Base-by-base conservation (phyloP, 2,329 filamentous ascomycete genomes). In the Epichloe aotearoae region DNA sequence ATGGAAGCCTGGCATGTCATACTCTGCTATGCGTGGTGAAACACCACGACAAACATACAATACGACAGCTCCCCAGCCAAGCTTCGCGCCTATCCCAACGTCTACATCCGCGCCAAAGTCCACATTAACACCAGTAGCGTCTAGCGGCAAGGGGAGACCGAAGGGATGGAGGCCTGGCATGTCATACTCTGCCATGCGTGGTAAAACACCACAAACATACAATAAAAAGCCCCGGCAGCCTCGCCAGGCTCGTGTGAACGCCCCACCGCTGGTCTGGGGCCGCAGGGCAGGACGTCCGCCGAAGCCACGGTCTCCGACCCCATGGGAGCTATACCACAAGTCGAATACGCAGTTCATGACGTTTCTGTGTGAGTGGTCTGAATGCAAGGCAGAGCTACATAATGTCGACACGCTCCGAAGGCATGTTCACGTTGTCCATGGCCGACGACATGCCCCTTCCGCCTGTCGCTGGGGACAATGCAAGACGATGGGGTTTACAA, bases 281-380 rank as follows among this genome's bases (percentile, higher is more conserved):
- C 73, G 72, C 55, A 64, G 67, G 30, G 64, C 70, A 20, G 72
- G 73, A 7, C 68, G 73, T 4, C 71, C 69, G 4, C 66, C 68
- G 3, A 69, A 68, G 49, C 56, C 64, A 30, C 60, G 64, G 3
- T 66, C 67, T 5, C 67, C 66, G 15, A 62, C 68, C 14, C 66
- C 69, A 0, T 59, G 65, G 43, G 65, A 70, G 12, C 60, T 70
- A 30, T 80, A 76, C 52, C 59, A 64, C 30, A 58, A 55, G 19
- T 60, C 71, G 20, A 59, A 68, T 20, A 69, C 74, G 5, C 64
- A 63, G 4, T 82, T 75, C 56, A 51, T 71, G n/a, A 62, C 69
- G 2, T 84, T 79, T 58, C 52, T 72, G 10, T 84, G 80, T 62
- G 77, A 83, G 60, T 84, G 80, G 80, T 55, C 64, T 20, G 67